Evolutionary conservation across 305 asterid species (phyloP).

Genomic region (Vinca major): DNA sequence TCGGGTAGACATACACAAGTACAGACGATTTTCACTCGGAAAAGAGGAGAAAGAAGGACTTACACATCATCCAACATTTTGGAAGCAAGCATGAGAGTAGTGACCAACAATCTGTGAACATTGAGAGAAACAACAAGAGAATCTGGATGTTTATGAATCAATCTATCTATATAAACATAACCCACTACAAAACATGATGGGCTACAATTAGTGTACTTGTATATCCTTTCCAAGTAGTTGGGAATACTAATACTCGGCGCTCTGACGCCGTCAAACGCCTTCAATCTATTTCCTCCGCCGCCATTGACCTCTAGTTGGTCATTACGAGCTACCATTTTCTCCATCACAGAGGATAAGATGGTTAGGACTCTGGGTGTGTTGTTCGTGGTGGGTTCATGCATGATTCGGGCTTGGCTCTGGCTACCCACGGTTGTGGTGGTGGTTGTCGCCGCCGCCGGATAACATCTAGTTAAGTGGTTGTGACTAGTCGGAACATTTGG

Average conservation of each 20-base stretch:
- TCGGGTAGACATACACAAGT: background rate
- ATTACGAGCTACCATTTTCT: slow-evolving; percentile 2
- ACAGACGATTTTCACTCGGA: background rate
- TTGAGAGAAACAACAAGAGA: slow-evolving; percentile 72
- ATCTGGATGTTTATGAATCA: slow-evolving; percentile 65
- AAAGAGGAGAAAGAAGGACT: slow-evolving; percentile 16
- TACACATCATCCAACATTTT: slow-evolving; percentile 83
- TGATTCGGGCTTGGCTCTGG: background rate
- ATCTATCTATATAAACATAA: slow-evolving; percentile 72
- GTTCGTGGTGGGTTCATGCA: background rate
- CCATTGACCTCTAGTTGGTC: background rate
- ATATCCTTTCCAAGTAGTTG: slow-evolving; percentile 72
- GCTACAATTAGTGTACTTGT: slow-evolving; percentile 76
- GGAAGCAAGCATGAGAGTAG: slow-evolving; percentile 81
- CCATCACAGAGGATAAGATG: background rate
- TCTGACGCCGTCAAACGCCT: slow-evolving; percentile 58
- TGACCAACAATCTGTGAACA: slow-evolving; percentile 65
- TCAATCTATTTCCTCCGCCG: slow-evolving; percentile 31
- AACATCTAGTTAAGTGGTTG: background rate
- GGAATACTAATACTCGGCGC: slow-evolving; percentile 64
- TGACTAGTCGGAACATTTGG: background rate
- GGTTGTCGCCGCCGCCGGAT: background rate
- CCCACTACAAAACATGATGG: slow-evolving; percentile 93
- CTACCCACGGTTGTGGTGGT: background rate
- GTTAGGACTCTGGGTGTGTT: background rate